These are phyloP conservation scores for Curvularia lunata DNA, from an alignment of 2,329 filamentous ascomycete genomes.

Conservation along the genomic window DNA sequence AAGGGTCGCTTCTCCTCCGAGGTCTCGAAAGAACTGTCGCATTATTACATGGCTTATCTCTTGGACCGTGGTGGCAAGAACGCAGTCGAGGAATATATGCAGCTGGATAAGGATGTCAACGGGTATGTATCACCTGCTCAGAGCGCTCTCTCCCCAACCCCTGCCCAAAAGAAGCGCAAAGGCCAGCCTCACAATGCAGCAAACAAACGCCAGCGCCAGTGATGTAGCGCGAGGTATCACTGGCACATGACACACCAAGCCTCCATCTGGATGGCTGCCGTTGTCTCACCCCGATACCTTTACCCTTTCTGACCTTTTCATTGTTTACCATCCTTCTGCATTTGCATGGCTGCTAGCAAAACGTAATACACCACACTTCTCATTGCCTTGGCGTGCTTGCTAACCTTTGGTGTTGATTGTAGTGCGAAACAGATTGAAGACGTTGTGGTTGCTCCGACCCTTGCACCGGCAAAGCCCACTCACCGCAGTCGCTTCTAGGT, in stretches of 20 bases:
- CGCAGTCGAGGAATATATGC: constrained; percentile 83
- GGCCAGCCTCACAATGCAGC: constrained; percentile 44
- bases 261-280: neutral
- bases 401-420: constrained; percentile 11
- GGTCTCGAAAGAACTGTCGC: constrained; percentile 75
- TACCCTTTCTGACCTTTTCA: constrained; percentile 22
- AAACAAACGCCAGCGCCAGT: constrained; percentile 42
- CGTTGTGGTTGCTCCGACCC: constrained; percentile 3
- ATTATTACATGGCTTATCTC: constrained; percentile 82
- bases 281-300: constrained; percentile 13
- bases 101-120: constrained; percentile 84
- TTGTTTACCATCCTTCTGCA: constrained; percentile 25
- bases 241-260: constrained; percentile 8
- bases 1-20: constrained; percentile 73
- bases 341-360: constrained; percentile 33
- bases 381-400: constrained; percentile 15
- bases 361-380: constrained; percentile 40
- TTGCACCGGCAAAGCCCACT: constrained; percentile 15
- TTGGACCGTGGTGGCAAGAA: constrained; percentile 82
- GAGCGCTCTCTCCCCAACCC: constrained; percentile 33
- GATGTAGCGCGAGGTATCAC: constrained; percentile 18
- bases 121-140: constrained; percentile 59
- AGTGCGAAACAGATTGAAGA: constrained; percentile 25
- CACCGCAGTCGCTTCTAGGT: constrained; percentile 27
- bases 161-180: constrained; percentile 33